Conservation (phyloP, 2,329 filamentous ascomycete species). For the Ophiostoma piceae region DNA sequence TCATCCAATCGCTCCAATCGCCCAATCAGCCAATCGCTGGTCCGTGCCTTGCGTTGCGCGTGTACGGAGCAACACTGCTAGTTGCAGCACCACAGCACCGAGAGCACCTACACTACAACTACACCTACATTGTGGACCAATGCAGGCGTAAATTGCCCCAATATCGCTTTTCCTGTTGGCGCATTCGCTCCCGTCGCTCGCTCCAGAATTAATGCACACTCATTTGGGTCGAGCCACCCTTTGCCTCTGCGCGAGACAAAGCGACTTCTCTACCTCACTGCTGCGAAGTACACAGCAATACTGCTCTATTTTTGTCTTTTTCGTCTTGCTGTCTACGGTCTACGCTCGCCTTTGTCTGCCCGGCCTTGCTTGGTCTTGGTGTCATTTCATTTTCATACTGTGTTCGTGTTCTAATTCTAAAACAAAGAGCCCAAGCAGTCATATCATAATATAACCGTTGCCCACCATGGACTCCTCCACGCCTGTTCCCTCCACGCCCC, state of each 20-base stretch:
- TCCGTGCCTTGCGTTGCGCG: slow-evolving; percentile 5
- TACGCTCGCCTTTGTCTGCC: neutral
- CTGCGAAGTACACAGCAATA: too few relatives aligned
- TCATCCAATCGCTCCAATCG: neutral
- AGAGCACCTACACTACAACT: neutral
- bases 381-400: slow-evolving; percentile 5
- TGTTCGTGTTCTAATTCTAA: slow-evolving; percentile 6
- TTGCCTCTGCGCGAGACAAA: neutral
- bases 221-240: slow-evolving; percentile 13
- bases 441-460: slow-evolving; percentile 13
- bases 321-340: slow-evolving; percentile 12
- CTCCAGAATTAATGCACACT: slow-evolving; percentile 9
- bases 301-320: slow-evolving; percentile 19
- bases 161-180: slow-evolving; percentile 18
- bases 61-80: neutral
- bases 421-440: slow-evolving; percentile 16
- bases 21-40: slow-evolving; percentile 6
- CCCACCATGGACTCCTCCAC: slow-evolving; percentile 26
- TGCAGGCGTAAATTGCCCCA: slow-evolving; percentile 24
- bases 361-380: slow-evolving; percentile 8
- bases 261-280: neutral
- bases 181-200: slow-evolving; percentile 13
- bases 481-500: slow-evolving; percentile 25
- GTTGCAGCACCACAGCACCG: too few relatives aligned
- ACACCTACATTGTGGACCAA: slow-evolving; percentile 13